Evolutionary conservation across 495 filamentous ascomycete genomes (phyloP).

Genomic region (Penicillium mononematosum): DNA sequence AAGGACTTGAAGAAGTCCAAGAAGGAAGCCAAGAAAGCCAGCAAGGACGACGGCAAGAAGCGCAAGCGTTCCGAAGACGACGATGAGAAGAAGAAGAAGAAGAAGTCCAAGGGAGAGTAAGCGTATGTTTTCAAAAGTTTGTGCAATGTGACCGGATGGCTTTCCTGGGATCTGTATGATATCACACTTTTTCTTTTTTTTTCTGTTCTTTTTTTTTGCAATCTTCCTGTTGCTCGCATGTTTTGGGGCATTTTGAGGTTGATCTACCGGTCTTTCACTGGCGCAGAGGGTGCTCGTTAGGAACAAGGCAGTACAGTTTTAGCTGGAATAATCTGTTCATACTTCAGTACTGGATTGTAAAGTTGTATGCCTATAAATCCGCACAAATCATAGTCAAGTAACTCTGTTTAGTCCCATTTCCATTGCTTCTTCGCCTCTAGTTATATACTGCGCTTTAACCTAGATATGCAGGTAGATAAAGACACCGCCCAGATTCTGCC

Average conservation of each 20-base stretch:
- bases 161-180: constrained; percentile 49
- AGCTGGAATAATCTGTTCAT: constrained; percentile 37
- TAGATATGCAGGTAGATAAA: constrained; percentile 9
- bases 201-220: constrained; percentile 33
- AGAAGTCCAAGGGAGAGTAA: constrained; percentile 55
- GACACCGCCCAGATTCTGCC: constrained; percentile 19
- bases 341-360: constrained; percentile 20
- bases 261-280: constrained; percentile 34
- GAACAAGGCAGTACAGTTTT: constrained; percentile 38
- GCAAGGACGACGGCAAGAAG: constrained; percentile 55
- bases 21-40: constrained; percentile 60
- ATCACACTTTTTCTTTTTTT: constrained; percentile 39
- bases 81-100: constrained; percentile 58
- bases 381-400: not conserved
- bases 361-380: not conserved
- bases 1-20: constrained; percentile 75
- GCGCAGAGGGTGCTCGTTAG: constrained; percentile 36
- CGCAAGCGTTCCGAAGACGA: constrained; percentile 54
- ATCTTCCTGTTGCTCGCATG: constrained; percentile 31
- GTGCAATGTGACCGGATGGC: constrained; percentile 33
- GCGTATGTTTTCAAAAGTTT: constrained; percentile 32
- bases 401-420: not conserved
- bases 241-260: constrained; percentile 49
- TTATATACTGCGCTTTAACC: not conserved
- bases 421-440: not conserved